phyloP scores from a whole-genome alignment of 805 yeast genomes.

The Yarrowia sp. region DNA sequence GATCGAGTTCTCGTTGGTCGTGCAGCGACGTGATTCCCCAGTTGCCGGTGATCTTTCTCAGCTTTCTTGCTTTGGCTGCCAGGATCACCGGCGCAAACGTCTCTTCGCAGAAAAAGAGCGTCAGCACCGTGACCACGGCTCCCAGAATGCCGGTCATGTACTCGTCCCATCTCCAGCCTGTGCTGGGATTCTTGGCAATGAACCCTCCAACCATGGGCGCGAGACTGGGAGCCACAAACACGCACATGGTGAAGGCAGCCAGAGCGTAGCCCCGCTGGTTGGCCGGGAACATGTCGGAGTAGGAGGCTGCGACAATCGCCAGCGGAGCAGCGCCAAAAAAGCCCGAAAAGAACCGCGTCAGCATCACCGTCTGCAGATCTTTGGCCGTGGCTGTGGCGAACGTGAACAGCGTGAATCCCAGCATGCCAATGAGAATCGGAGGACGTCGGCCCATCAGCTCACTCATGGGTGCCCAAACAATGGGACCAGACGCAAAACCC shows the following conservation, averaged over 20 bases:
- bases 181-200: slow-evolving; percentile 52
- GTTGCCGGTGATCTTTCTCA: slow-evolving; percentile 74
- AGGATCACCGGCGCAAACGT: slow-evolving; percentile 75
- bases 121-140: slow-evolving; percentile 53
- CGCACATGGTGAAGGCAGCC: slow-evolving; percentile 68
- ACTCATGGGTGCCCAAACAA: slow-evolving; percentile 79
- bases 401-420: slow-evolving; percentile 62
- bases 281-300: slow-evolving; percentile 76
- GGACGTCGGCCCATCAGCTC: slow-evolving; percentile 74
- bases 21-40: slow-evolving; percentile 85
- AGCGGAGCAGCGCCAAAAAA: slow-evolving; percentile 79
- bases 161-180: slow-evolving; percentile 77
- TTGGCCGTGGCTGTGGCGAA: slow-evolving; percentile 76
- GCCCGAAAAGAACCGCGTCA: slow-evolving; percentile 80
- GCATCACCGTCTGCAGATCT: slow-evolving; percentile 73
- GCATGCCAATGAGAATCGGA: slow-evolving; percentile 60
- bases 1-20: slow-evolving; percentile 63
- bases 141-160: slow-evolving; percentile 73
- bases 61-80: slow-evolving; percentile 64
- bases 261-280: slow-evolving; percentile 72
- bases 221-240: slow-evolving; percentile 72
- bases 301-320: slow-evolving; percentile 80
- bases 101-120: slow-evolving; percentile 62
- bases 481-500: slow-evolving; percentile 88
- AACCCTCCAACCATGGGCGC: slow-evolving; percentile 79